Conservation (phyloP, 2,329 filamentous ascomycete genomes). For the Hypoxylon rubiginosum region DNA sequence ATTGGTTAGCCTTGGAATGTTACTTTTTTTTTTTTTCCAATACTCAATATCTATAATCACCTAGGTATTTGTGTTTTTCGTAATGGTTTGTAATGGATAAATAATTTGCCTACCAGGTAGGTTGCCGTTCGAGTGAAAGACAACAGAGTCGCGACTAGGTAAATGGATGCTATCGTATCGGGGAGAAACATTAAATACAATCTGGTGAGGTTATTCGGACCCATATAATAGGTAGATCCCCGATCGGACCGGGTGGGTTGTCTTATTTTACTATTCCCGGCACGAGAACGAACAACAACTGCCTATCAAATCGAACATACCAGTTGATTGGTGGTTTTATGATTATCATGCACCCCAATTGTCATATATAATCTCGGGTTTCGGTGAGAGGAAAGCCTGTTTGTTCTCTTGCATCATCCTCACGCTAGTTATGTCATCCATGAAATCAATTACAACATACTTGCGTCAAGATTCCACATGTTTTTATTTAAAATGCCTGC, state of each 20-base stretch:
- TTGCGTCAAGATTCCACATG: conserved; percentile 24
- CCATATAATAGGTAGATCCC: not conserved
- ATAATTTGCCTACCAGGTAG: too few relatives aligned
- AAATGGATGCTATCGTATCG: too few relatives aligned
- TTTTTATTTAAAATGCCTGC: not conserved
- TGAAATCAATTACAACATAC: conserved; percentile 26
- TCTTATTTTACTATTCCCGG: not conserved
- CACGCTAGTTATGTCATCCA: conserved; percentile 18
- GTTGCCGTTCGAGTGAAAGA: too few relatives aligned
- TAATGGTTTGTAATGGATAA: too few relatives aligned
- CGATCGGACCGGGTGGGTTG: not conserved
- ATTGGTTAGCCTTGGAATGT: too few relatives aligned
- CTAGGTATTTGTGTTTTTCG: too few relatives aligned
- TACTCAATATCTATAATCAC: too few relatives aligned
- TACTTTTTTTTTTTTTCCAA: too few relatives aligned
- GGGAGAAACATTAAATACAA: too few relatives aligned
- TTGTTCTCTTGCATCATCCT: conserved; percentile 10
- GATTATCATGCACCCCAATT: not conserved
- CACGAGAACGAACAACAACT: not conserved
- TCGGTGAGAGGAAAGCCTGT: not conserved
- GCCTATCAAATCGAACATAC: not conserved
- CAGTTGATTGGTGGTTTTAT: not conserved
- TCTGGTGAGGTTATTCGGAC: not conserved
- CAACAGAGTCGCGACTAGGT: too few relatives aligned
- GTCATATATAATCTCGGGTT: not conserved